Evolutionary conservation across 2,329 filamentous ascomycete species (phyloP).

Genomic region (Chaetomium strumarium): DNA sequence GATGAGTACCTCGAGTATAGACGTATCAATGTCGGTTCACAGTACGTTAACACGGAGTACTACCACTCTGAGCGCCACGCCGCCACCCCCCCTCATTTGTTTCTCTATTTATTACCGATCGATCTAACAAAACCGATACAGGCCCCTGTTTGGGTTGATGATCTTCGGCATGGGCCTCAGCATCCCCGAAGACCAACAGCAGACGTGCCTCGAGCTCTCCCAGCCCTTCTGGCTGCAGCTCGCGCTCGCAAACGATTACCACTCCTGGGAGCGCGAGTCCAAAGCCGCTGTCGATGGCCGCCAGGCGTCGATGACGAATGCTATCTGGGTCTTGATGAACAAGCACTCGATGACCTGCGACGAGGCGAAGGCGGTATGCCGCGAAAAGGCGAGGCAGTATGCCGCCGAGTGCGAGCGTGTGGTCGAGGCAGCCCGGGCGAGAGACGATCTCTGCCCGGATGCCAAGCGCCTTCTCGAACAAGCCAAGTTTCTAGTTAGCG

Average conservation of each 20-base stretch:
- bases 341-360: conserved; percentile 5
- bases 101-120: not conserved
- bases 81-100: no score
- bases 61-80: no score
- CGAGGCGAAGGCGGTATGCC: conserved; percentile 6
- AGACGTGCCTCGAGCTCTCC: conserved; percentile 5
- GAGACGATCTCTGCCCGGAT: conserved; percentile 6
- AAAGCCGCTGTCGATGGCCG: not conserved
- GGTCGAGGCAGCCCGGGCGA: not conserved
- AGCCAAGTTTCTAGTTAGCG: conserved; percentile 6
- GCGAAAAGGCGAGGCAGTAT: not conserved
- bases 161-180: conserved; percentile 3
- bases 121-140: not conserved
- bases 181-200: conserved; percentile 8
- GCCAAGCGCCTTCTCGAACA: no score
- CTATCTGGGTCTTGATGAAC: conserved; percentile 12
- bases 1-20: conserved; percentile 9
- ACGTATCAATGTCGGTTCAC: not conserved
- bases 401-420: not conserved
- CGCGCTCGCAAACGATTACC: conserved; percentile 10
- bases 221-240: conserved; percentile 4
- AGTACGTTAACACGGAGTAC: no score
- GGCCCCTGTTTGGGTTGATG: not conserved
- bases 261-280: conserved; percentile 11
- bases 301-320: not conserved